Evolutionary conservation across 306 rosid genomes (phyloP).

Genomic region (Vachellia pachyceras): DNA sequence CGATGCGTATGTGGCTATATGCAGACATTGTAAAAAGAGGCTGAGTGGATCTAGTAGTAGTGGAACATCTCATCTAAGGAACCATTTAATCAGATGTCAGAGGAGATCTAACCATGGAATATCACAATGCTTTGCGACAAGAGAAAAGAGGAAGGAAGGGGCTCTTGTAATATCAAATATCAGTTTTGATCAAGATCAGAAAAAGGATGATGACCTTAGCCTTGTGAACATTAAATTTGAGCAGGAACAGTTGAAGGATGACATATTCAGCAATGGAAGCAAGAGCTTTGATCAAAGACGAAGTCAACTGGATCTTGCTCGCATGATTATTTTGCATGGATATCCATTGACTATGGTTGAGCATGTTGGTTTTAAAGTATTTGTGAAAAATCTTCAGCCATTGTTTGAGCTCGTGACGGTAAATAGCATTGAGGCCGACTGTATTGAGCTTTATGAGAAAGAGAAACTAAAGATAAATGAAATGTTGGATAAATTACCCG

Average conservation of each 20-base stretch:
- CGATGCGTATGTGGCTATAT: slow-evolving; percentile 86
- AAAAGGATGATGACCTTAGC: slow-evolving; percentile 72
- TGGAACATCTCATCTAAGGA: slow-evolving; percentile 98
- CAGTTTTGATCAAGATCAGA: slow-evolving; percentile 73
- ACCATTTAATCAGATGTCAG: slow-evolving; percentile 94
- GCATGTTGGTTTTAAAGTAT: slow-evolving; percentile 90
- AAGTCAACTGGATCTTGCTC: slow-evolving; percentile 94
- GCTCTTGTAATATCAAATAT: slow-evolving; percentile 68
- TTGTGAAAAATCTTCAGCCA: slow-evolving; percentile 94
- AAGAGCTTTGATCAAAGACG: slow-evolving; percentile 85
- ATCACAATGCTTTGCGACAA: slow-evolving; percentile 63
- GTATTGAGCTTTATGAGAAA: slow-evolving; percentile 81
- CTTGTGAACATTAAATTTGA: slow-evolving; percentile 88
- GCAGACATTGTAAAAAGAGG: slow-evolving; percentile 97
- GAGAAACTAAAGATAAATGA: slow-evolving; percentile 92
- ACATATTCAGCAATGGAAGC: slow-evolving; percentile 51
- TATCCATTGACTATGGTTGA: slow-evolving; percentile 96
- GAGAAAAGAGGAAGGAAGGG: slow-evolving; percentile 91
- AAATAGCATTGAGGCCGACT: slow-evolving; percentile 87
- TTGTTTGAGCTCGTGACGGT: slow-evolving; percentile 80
- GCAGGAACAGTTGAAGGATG: slow-evolving; percentile 85
- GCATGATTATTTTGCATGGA: slow-evolving; percentile 96
- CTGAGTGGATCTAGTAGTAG: slow-evolving; percentile 98
- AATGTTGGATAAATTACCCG: slow-evolving; percentile 91
- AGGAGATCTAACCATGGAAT: slow-evolving; percentile 77